phyloP scores from a whole-genome alignment of 345 rosid genomes.

The Dovyalis caffra region DNA sequence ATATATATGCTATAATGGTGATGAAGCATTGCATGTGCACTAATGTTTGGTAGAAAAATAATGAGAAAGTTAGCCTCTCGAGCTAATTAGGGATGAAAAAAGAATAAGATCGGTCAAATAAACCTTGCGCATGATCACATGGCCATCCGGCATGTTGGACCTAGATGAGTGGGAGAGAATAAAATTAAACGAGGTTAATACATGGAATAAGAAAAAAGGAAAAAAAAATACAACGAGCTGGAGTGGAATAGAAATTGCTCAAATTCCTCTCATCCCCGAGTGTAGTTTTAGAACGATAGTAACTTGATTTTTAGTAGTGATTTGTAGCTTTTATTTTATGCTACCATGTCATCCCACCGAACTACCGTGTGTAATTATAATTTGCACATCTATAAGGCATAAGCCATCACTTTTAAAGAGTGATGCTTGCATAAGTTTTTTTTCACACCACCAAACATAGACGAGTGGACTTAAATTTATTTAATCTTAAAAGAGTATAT shows the following conservation, averaged over 20 bases:
- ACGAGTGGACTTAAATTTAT: too few species aligned
- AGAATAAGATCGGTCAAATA: constrained; percentile 2
- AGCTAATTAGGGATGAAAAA: background rate
- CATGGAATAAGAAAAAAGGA: background rate
- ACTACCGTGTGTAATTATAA: too few species aligned
- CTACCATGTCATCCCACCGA: background rate
- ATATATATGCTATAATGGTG: too few species aligned
- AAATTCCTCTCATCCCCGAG: background rate
- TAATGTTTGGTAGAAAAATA: too few species aligned
- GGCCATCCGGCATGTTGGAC: constrained; percentile 9
- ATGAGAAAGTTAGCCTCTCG: too few species aligned
- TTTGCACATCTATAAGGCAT: background rate
- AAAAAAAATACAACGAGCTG: background rate
- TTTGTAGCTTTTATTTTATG: background rate
- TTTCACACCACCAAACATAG: too few species aligned
- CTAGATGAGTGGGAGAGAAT: background rate
- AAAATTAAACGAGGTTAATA: background rate
- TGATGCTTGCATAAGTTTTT: background rate
- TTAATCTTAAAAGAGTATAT: too few species aligned
- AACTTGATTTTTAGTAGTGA: background rate
- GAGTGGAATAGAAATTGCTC: background rate
- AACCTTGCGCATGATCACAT: constrained; percentile 7
- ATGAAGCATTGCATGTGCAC: too few species aligned
- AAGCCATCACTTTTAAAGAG: background rate
- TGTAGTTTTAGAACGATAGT: background rate